Evolutionary conservation across 352 stramenopile species (phyloP), one percentile per base, ranked within the genome.

Genomic region (Pythium aphanidermatum): DNA sequence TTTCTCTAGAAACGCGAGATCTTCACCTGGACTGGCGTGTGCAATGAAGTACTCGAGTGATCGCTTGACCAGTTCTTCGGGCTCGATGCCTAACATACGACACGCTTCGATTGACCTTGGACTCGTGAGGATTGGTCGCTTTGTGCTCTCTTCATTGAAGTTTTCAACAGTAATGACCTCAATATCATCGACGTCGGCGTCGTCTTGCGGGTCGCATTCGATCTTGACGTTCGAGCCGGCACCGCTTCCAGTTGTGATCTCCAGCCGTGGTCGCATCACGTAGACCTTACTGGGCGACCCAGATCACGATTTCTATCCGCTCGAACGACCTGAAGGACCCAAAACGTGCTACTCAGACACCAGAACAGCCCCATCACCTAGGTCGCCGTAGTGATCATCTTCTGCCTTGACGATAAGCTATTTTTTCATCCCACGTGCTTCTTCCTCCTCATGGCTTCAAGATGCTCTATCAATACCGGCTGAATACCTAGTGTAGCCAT

Each of bases 31-130:
- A 16, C 48, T 46, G 0, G 50, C 53, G 28, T 57, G 51, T 2
- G 47, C 44, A n/a, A 74, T 46, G 50, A 92, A 92, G 37, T 70
- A 84, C 31, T 76, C 65, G 12, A 79, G 36, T 20, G 77, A 52
- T 23, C 72, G 66, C 29, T 63, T 65, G 20, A 90, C 38, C 7
- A 92, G 65, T 25, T 90, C 75, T 1, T 80, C 58, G 0, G 73
- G 69, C 28, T 87, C 76, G 4, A 92, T 45, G 30, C 80, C 80
- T 0, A 90, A 57, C 71, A 88, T 86, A 1, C 65, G 59, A 47
- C 80, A 92, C 1, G 77, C 77, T 65, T 76, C 74, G 12, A 92
- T 58, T 0, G 79, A 89, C 17, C 73, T 72, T 10, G 79, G 79
- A 21, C 79, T 92, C 7, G 54, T 83, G 9, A 92, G 21, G 10